phyloP scores from a whole-genome alignment of 352 stramenopile species.

The Pythium scleroteichum region DNA sequence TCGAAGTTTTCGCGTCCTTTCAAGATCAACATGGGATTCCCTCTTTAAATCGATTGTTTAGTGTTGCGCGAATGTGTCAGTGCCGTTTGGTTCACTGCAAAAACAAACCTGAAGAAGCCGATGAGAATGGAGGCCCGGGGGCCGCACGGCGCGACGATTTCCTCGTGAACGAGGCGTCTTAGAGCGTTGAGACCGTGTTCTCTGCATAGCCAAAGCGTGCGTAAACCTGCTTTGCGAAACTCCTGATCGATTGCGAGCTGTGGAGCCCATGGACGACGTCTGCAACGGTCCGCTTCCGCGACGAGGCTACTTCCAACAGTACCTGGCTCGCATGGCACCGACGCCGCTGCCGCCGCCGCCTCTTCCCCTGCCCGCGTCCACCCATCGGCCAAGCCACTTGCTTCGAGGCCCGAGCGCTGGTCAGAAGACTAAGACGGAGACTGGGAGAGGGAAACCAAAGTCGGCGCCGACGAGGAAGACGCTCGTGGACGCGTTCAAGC shows the following conservation, averaged over 20 bases:
- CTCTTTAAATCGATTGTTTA: not conserved
- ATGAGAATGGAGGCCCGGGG: not conserved
- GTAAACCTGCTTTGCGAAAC: not conserved
- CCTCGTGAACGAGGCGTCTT: not conserved
- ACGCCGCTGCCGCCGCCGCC: constrained; percentile 22
- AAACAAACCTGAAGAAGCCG: not conserved
- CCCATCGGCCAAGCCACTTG: constrained; percentile 1
- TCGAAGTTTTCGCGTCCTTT: too few relatives aligned
- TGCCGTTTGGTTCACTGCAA: not conserved
- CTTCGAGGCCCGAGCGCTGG: not conserved
- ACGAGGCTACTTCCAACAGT: constrained; percentile 30
- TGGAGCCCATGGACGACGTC: constrained; percentile 11
- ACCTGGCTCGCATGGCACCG: constrained; percentile 29
- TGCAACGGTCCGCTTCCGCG: constrained; percentile 8
- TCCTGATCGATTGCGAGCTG: not conserved
- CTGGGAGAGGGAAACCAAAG: constrained; percentile 6
- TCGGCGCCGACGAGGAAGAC: constrained; percentile 34
- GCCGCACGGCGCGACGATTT: not conserved
- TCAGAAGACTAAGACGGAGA: not conserved
- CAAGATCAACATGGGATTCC: too few relatives aligned
- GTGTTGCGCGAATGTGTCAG: constrained; percentile 9
- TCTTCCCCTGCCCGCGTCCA: constrained; percentile 14
- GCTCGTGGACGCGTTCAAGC: constrained; percentile 64
- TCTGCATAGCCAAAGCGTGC: too few relatives aligned
- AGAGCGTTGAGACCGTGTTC: too few relatives aligned